These are phyloP conservation scores for Coemansia sp. DNA, from an alignment of 192 early-diverging fungal species.

Conservation along the genomic window DNA sequence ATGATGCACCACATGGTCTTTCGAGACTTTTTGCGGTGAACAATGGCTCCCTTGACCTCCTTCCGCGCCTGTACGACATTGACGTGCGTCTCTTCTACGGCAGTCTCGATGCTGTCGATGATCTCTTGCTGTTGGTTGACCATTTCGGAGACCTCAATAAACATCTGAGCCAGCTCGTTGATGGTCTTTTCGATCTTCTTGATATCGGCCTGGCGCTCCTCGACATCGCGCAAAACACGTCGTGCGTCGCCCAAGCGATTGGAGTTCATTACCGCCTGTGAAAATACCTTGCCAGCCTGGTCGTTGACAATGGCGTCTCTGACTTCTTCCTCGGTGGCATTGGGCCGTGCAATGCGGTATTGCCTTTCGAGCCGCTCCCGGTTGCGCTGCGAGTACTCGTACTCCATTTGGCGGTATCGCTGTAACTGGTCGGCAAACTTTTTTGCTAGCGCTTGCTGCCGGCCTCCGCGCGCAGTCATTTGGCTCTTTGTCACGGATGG, in stretches of 20 bases:
- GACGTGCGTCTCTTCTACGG: slow-evolving; percentile 29
- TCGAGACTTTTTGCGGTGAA: slow-evolving; percentile 28
- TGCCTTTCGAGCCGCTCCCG: slow-evolving; percentile 53
- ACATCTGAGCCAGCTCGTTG: slow-evolving; percentile 49
- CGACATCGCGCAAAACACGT: slow-evolving; percentile 51
- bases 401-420: slow-evolving; percentile 54
- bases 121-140: slow-evolving; percentile 58
- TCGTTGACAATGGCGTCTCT: slow-evolving; percentile 45
- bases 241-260: slow-evolving; percentile 39
- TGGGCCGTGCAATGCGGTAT: slow-evolving; percentile 53
- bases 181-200: slow-evolving; percentile 54
- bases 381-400: slow-evolving; percentile 52
- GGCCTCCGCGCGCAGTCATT: slow-evolving; percentile 22
- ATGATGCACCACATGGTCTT: slow-evolving; percentile 43
- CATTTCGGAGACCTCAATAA: slow-evolving; percentile 53
- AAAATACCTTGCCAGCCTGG: slow-evolving; percentile 56
- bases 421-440: slow-evolving; percentile 50
- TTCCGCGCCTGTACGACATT: slow-evolving; percentile 17
- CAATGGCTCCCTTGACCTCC: slow-evolving; percentile 35
- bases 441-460: slow-evolving; percentile 40
- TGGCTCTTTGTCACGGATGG: slow-evolving; percentile 28
- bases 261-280: slow-evolving; percentile 44
- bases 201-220: slow-evolving; percentile 56
- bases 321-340: slow-evolving; percentile 50
- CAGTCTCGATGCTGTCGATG: slow-evolving; percentile 53